These are phyloP conservation scores for Termitomyces sp. DNA, from an alignment of 768 basidiomycete genomes.

Conservation along the genomic window DNA sequence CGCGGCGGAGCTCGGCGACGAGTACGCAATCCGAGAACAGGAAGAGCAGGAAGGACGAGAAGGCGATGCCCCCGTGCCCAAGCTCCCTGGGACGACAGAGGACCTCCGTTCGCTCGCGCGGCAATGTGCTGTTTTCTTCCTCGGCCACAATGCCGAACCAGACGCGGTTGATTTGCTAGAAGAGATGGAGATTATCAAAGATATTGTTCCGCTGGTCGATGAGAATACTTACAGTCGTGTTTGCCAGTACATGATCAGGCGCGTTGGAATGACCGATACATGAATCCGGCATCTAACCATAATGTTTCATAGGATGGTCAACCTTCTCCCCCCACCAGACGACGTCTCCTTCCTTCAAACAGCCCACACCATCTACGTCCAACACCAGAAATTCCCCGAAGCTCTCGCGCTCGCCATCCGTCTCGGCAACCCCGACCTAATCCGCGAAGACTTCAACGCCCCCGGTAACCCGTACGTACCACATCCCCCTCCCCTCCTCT, in stretches of 20 bases:
- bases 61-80: constrained; percentile 20
- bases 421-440: constrained; percentile 73
- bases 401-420: constrained; percentile 84
- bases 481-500: neutral
- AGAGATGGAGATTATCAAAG: constrained; percentile 86
- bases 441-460: constrained; percentile 84
- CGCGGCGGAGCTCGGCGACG: constrained; percentile 94
- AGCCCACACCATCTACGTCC: constrained; percentile 85
- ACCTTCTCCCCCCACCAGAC: constrained; percentile 88
- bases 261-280: constrained; percentile 20
- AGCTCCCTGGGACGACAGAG: constrained; percentile 59
- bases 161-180: constrained; percentile 96
- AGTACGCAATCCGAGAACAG: constrained; percentile 72
- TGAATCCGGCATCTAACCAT: neutral
- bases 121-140: constrained; percentile 84
- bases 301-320: constrained; percentile 63
- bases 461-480: constrained; percentile 79
- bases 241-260: constrained; percentile 96
- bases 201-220: constrained; percentile 77
- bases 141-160: constrained; percentile 94
- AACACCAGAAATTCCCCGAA: constrained; percentile 86
- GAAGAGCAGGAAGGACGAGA: constrained; percentile 25
- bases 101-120: constrained; percentile 75
- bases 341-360: constrained; percentile 86
- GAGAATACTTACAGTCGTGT: constrained; percentile 86